These are phyloP conservation scores for Lasiodiplodia gonubiensis DNA, from an alignment of 2,329 filamentous ascomycete genomes.

Conservation along the genomic window DNA sequence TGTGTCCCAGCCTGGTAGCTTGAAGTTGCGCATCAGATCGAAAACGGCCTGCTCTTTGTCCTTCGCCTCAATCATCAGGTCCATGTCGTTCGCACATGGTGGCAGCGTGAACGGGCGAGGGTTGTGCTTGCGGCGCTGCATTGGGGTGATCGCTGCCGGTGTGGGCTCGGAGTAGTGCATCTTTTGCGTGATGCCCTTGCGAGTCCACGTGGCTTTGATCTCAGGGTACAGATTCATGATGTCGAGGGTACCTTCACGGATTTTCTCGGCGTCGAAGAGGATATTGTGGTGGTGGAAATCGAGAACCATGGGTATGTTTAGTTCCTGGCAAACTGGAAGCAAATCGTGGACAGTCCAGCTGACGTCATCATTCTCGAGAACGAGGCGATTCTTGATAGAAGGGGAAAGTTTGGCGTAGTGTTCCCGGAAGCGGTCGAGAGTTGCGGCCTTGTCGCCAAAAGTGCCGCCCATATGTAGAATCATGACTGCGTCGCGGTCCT, in stretches of 20 bases:
- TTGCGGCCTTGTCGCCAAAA: conserved; percentile 84
- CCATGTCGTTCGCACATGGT: conserved; percentile 81
- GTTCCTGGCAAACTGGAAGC: conserved; percentile 85
- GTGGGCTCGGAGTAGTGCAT: conserved; percentile 95
- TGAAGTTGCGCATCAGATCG: conserved; percentile 87
- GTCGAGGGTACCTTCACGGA: conserved; percentile 84
- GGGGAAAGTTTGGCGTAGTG: conserved; percentile 73
- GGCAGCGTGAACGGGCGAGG: conserved; percentile 79
- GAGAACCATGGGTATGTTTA: conserved; percentile 91
- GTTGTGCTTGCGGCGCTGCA: conserved; percentile 83
- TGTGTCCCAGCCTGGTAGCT: conserved; percentile 76
- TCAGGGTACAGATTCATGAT: conserved; percentile 76
- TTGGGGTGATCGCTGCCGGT: conserved; percentile 74
- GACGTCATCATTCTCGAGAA: conserved; percentile 94
- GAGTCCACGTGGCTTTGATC: conserved; percentile 82
- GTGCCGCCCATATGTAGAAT: conserved; percentile 91
- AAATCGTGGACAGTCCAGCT: conserved; percentile 92
- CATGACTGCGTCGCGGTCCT: conserved; percentile 87
- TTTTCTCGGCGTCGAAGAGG: conserved; percentile 72
- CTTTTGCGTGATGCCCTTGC: conserved; percentile 86
- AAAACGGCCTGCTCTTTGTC: conserved; percentile 98
- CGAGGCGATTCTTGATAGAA: conserved; percentile 77
- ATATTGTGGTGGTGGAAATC: conserved; percentile 98
- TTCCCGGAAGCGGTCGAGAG: conserved; percentile 75
- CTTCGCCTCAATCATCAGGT: conserved; percentile 99